Percentiles rank a stretch among this genome's conserved stretches.
Evolutionary conservation across 768 basidiomycete genomes (phyloP).

Genomic region (Gymnopilus junonius): DNA sequence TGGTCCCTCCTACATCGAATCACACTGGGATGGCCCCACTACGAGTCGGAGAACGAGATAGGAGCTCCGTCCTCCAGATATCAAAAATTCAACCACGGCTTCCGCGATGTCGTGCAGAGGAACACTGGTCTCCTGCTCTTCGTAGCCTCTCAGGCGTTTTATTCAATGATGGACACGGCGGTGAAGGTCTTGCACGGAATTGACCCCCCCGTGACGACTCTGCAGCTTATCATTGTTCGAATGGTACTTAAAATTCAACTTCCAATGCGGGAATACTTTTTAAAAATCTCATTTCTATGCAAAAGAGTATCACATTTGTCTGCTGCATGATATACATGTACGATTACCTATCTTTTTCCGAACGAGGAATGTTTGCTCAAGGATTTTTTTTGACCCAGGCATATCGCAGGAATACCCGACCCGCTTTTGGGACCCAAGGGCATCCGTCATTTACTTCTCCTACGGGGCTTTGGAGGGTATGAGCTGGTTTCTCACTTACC

Average conservation of each 20-base stretch:
- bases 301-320: constrained; percentile 17
- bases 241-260: neutral
- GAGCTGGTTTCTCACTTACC: constrained; percentile 5
- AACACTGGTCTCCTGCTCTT: constrained; percentile 67
- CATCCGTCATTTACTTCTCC: constrained; percentile 57
- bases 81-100: neutral
- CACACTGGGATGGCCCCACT: too few relatives aligned
- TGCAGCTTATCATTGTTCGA: constrained; percentile 34
- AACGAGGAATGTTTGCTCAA: neutral
- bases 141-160: constrained; percentile 56
- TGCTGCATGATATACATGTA: constrained; percentile 58
- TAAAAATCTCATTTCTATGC: neutral
- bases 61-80: neutral
- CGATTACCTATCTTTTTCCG: neutral
- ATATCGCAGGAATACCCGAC: constrained; percentile 32
- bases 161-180: constrained; percentile 58
- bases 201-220: constrained; percentile 56
- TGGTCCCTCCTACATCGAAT: too few relatives aligned
- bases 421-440: constrained; percentile 72
- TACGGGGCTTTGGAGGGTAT: constrained; percentile 66
- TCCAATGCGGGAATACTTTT: neutral
- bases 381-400: neutral
- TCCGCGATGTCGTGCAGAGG: constrained; percentile 16
- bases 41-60: neutral
- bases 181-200: constrained; percentile 64